phyloP scores from a whole-genome alignment of 805 yeast genomes.

The Torulaspora franciscae region DNA sequence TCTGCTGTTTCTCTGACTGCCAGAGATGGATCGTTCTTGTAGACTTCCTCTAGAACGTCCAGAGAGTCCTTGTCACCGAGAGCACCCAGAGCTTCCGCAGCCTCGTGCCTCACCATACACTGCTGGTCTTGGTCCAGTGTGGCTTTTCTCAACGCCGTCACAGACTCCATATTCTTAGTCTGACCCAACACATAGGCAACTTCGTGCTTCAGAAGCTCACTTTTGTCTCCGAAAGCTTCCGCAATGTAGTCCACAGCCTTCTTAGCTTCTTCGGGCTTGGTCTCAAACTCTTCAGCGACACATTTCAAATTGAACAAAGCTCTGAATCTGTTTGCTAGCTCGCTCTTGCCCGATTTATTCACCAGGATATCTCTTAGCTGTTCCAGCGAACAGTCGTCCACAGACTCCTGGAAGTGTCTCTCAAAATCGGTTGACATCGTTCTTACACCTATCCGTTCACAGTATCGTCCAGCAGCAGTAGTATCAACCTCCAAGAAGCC shows the following conservation, averaged over 20 bases:
- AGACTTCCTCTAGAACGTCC: slow-evolving; percentile 57
- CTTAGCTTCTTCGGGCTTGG: slow-evolving; percentile 50
- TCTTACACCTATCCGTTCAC: background rate
- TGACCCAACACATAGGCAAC: slow-evolving; percentile 97
- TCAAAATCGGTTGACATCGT: slow-evolving; percentile 37
- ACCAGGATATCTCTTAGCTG: slow-evolving; percentile 66
- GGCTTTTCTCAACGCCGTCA: slow-evolving; percentile 68
- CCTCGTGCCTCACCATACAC: slow-evolving; percentile 98
- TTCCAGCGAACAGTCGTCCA: slow-evolving; percentile 47
- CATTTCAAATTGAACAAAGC: slow-evolving; percentile 89
- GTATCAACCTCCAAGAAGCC: background rate
- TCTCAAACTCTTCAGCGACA: slow-evolving; percentile 67
- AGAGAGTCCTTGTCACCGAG: slow-evolving; percentile 76
- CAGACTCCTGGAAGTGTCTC: slow-evolving; percentile 35
- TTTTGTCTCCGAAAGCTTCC: slow-evolving; percentile 71
- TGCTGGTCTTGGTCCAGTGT: slow-evolving; percentile 67
- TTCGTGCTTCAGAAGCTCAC: slow-evolving; percentile 93
- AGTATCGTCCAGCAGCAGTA: background rate
- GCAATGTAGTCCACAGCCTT: slow-evolving; percentile 77
- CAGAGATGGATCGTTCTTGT: slow-evolving; percentile 66
- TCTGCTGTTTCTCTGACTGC: slow-evolving; percentile 98
- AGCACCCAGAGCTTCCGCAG: slow-evolving; percentile 98
- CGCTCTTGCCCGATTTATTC: slow-evolving; percentile 61
- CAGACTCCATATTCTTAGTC: slow-evolving; percentile 76
- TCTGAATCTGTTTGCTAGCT: slow-evolving; percentile 83